Evolutionary conservation across 2,329 filamentous ascomycete genomes (phyloP), one percentile per base, ranked within the genome.

Genomic region (Phaeoacremonium minimum): DNA sequence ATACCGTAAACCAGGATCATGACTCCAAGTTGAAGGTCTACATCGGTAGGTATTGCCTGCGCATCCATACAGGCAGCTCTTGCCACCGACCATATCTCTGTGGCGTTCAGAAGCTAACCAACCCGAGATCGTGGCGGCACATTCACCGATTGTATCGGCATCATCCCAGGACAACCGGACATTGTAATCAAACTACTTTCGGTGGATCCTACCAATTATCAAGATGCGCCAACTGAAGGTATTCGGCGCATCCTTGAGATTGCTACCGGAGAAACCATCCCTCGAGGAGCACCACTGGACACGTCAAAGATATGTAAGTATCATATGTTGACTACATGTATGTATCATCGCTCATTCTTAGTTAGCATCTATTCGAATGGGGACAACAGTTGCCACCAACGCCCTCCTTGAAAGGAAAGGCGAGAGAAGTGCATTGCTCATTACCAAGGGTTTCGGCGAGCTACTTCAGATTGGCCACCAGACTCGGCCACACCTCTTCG

Each of bases 361-460:
- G 28, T 2, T 17, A 40, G 32, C 31, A 32, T 39, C 34, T 28
- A 33, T 42, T 52, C 74, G 80, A 15, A 84, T 83, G 79, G 80
- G 80, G 13, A 85, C 80, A 3, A 84, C 80, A 0, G 79, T 84
- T 5, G 80, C 80, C 3, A 84, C 80, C 2, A 84, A 84, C 56
- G 80, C 80, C 3, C 55, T 84, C 30, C 58, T 85, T 4, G 80
- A 84, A 50, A 59, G 80, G 18, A 83, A 83, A 52, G 80, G 80
- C 14, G 78, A 83, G 51, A 69, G 70, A 37, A 80, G 81, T 46
- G 80, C 77, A 4, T 68, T 85, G 54, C 68, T 84, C 7, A 76
- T 82, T 11, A 83, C 77, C 3, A 77, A 75, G 42, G 80, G 80
- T 1, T 83, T 83, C 61, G 78, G 75, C 47, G 78, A 84, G 48